These are phyloP conservation scores for Arthrobotrys musiformis DNA, from an alignment of 2,329 filamentous ascomycete species.

Conservation along the genomic window DNA sequence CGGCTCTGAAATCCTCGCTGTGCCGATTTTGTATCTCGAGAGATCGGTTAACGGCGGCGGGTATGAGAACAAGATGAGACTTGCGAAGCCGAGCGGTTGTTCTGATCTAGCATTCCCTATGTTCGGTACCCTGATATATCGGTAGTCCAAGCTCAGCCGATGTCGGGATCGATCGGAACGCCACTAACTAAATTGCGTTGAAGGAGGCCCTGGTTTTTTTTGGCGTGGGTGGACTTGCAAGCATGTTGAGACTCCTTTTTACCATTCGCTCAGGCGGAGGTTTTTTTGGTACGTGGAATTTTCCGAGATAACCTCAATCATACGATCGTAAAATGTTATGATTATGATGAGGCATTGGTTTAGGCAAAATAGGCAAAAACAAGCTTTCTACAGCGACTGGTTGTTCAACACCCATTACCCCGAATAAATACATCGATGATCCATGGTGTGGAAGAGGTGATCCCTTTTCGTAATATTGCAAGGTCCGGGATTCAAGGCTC, in stretches of 20 bases:
- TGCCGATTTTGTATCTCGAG: neutral
- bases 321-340: neutral
- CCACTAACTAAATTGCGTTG: neutral
- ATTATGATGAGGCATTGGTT: neutral
- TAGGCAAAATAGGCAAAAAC: constrained; percentile 11
- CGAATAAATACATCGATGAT: neutral
- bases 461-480: neutral
- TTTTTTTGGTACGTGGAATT: neutral
- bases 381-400: neutral
- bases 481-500: neutral
- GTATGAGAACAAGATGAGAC: neutral
- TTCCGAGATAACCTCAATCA: neutral
- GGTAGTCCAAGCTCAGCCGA: no score
- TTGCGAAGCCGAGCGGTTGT: neutral
- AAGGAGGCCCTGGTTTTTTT: neutral
- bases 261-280: neutral
- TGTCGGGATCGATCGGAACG: neutral
- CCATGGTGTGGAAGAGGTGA: neutral
- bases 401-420: neutral
- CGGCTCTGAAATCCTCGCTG: neutral
- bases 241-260: neutral
- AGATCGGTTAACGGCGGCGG: neutral
- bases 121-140: no score
- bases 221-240: neutral
- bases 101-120: no score